Evolutionary conservation across 306 rosid species (phyloP).

Genomic region (Albizia julibrissin): DNA sequence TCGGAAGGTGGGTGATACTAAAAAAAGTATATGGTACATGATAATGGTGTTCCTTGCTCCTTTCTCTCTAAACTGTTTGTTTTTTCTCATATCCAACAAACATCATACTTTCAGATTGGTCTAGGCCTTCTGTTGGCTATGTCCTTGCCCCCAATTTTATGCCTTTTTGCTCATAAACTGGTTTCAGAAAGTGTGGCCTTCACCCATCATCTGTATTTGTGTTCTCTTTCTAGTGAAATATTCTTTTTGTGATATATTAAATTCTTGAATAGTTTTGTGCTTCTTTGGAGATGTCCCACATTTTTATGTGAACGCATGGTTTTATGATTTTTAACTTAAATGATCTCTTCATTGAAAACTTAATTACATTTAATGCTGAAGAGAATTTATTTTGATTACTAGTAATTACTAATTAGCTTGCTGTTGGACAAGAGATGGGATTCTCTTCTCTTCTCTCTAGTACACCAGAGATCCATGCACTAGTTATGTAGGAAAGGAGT

Average conservation of each 20-base stretch:
- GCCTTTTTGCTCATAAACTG: neutral
- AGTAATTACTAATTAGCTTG: neutral
- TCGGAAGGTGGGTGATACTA: constrained; percentile 69
- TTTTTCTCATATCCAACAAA: neutral
- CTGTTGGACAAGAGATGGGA: constrained; percentile 11
- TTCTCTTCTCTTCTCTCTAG: neutral
- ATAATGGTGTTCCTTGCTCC: constrained; percentile 20
- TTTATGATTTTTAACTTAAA: constrained; percentile 1
- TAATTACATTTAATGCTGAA: neutral
- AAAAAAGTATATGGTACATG: constrained; percentile 17
- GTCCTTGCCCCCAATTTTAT: neutral
- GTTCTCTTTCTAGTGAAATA: too few species aligned
- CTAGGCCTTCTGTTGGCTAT: constrained; percentile 11
- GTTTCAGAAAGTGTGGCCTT: neutral
- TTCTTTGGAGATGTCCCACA: neutral
- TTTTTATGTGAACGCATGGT: neutral
- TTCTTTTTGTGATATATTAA: neutral
- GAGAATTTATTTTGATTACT: neutral
- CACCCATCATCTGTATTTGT: too few species aligned
- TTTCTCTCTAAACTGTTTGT: neutral
- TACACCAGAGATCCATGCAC: neutral
- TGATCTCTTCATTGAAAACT: constrained; percentile 11
- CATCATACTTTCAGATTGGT: constrained; percentile 15
- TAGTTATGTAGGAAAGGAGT: constrained; percentile 3
- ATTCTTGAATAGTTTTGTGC: constrained; percentile 19